These are phyloP conservation scores for Furcasterigmium sp. DNA, from an alignment of 2,329 filamentous ascomycete genomes.

Conservation along the genomic window DNA sequence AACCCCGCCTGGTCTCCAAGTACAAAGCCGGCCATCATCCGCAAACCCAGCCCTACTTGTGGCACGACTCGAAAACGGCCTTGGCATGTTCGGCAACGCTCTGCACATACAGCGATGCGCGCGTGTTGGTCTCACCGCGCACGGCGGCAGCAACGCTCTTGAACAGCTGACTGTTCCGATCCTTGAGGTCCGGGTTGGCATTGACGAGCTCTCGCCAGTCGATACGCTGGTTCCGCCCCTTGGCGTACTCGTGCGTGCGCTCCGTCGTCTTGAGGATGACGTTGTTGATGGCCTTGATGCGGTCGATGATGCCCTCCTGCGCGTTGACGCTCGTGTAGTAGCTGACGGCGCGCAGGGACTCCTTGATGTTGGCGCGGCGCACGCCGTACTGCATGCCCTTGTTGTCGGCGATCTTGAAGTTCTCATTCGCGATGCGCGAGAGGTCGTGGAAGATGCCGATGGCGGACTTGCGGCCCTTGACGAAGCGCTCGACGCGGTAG, in stretches of 20 bases:
- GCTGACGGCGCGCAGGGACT: neutral
- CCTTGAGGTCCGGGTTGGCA: neutral
- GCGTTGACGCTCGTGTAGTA: neutral
- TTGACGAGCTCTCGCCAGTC: neutral
- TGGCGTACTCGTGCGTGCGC: neutral
- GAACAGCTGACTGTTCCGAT: neutral
- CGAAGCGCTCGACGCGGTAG: neutral
- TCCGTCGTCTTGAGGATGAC: neutral
- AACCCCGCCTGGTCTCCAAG: neutral
- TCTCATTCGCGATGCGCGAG: neutral
- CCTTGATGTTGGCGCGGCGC: neutral
- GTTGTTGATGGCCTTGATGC: neutral
- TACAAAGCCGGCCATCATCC: neutral
- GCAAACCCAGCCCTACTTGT: neutral
- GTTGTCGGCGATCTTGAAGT: neutral
- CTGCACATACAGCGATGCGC: neutral
- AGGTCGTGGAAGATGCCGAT: conserved; percentile 1
- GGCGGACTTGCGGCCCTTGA: neutral
- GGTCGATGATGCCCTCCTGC: neutral
- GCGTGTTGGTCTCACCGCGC: neutral
- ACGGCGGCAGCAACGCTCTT: neutral
- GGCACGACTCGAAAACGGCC: neutral
- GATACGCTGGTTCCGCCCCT: neutral
- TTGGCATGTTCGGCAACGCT: neutral
- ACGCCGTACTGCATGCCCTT: neutral